Percentiles rank a stretch among this genome's conserved stretches.
phyloP scores from a whole-genome alignment of 305 asterid species.

The Fraxinus platypoda region DNA sequence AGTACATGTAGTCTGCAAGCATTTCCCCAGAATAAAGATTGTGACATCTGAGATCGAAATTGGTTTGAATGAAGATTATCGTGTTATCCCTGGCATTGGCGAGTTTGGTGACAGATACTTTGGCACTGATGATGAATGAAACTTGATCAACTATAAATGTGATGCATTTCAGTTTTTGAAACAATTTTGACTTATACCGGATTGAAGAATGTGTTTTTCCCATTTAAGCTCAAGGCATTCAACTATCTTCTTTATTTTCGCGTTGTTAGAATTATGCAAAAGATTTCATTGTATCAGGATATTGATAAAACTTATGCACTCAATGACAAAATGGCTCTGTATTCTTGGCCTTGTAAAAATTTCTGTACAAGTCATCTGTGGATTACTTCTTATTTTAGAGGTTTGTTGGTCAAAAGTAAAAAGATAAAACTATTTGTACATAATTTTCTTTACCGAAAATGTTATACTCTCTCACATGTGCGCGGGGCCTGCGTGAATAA shows the following conservation, averaged over 20 bases:
- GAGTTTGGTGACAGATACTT: slow-evolving; percentile 95
- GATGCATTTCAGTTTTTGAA: slow-evolving; percentile 18
- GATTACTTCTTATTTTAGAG: neutral
- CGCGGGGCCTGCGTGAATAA: too few species aligned
- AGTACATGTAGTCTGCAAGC: slow-evolving; percentile 82
- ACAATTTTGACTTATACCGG: slow-evolving; percentile 4
- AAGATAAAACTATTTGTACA: too few species aligned
- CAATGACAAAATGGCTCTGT: neutral
- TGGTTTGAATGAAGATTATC: slow-evolving; percentile 74
- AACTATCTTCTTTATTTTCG: neutral
- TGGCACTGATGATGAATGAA: slow-evolving; percentile 85
- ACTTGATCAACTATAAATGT: slow-evolving; percentile 17
- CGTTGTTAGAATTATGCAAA: neutral
- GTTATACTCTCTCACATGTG: too few species aligned
- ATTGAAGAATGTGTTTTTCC: neutral
- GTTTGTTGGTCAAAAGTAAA: neutral
- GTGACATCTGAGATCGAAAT: slow-evolving; percentile 98
- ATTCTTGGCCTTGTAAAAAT: neutral
- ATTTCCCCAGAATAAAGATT: slow-evolving; percentile 79
- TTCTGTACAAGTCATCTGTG: neutral
- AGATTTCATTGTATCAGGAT: neutral
- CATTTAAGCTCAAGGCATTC: neutral
- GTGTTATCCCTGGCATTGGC: slow-evolving; percentile 96
- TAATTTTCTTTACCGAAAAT: too few species aligned
- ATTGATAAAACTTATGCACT: neutral